Base-by-base conservation (phyloP, 2,329 filamentous ascomycete genomes). In the Chrysoporthe deuterocubensis region DNA sequence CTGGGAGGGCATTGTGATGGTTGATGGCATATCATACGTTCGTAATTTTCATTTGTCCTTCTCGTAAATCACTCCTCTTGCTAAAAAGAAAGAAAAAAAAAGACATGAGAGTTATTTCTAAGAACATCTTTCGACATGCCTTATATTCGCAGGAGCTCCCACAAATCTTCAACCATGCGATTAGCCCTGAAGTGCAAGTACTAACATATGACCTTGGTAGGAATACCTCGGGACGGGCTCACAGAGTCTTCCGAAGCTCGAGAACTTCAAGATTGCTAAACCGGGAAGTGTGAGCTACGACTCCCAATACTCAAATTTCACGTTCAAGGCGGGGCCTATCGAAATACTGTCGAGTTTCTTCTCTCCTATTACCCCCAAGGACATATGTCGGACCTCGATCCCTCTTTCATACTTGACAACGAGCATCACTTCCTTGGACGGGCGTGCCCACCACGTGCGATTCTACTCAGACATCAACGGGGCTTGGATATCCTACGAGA, bases 401-500 rank as follows among this genome's bases (percentile, higher is more conserved):
- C 92, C 92, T 2, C 91, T 92, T 11, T 89, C 89, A 32, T 95
- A 95, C 75, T 75, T 95, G 65, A 90, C 87, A 4, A 83, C 93
- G 42, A 81, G 89, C 74, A 89, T 92, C 14, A 82, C 87, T 63
- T 91, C 91, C 4, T 82, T 81, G 67, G 85, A 89, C 62, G 81
- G 63, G 9, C 26, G 60, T 21, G 42, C 66, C 1, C 71, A 72
- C 52, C 26, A 86, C 69, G 79, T 91, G 40, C 85, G 87, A 72
- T 76, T 89, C 62, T 91, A 90, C 71, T 79, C 89, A 67, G 89
- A 91, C 74, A 73, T 91, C 62, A 90, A 91, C 72, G 89, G 88
- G 2, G 88, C 92, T 73, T 96, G 92, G 92, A 90, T 92, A 66
- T 94, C 89, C 75, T 91, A 90, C 44, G 84, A 92, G 71, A 81